Conservation (phyloP, 257 asterid genomes). For the Osmanthus fragrans region DNA sequence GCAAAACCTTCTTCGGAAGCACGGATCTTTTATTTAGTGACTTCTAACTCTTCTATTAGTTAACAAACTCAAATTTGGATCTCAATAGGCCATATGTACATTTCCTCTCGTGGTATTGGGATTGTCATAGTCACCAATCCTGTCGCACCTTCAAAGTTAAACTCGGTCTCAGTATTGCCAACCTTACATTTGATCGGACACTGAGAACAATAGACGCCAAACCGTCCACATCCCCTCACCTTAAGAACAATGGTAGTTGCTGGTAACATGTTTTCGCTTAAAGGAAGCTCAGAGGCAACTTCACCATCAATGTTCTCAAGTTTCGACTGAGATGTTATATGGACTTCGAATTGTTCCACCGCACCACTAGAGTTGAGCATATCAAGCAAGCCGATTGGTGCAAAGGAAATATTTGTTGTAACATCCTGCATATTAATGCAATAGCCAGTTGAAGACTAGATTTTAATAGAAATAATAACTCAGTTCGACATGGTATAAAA, state of each 20-base stretch:
- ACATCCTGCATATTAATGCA: conserved; percentile 44
- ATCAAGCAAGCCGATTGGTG: conserved; percentile 86
- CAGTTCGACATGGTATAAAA: not conserved
- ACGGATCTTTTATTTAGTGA: not conserved
- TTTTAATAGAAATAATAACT: no score
- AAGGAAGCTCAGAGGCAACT: conserved; percentile 22
- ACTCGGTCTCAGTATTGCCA: conserved; percentile 43
- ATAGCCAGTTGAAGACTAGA: not conserved
- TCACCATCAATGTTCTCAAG: conserved; percentile 20
- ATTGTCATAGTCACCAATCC: conserved; percentile 60
- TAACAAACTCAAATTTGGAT: conserved; percentile 41
- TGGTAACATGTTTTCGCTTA: conserved; percentile 23
- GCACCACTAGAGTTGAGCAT: conserved; percentile 95
- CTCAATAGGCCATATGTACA: conserved; percentile 67
- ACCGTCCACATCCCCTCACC: conserved; percentile 80
- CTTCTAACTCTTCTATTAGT: not conserved
- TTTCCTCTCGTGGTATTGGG: conserved; percentile 57
- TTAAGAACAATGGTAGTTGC: conserved; percentile 49
- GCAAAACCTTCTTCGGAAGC: not conserved
- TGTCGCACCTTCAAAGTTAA: conserved; percentile 41
- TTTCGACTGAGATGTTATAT: conserved; percentile 21
- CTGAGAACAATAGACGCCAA: conserved; percentile 72
- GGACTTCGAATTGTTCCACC: conserved; percentile 59
- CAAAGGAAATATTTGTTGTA: conserved; percentile 46
- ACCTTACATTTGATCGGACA: conserved; percentile 59